Percentiles rank a stretch among this genome's conserved stretches.
phyloP scores from a whole-genome alignment of 371 early-diverging fungal species.

The Funneliformis caledonium region DNA sequence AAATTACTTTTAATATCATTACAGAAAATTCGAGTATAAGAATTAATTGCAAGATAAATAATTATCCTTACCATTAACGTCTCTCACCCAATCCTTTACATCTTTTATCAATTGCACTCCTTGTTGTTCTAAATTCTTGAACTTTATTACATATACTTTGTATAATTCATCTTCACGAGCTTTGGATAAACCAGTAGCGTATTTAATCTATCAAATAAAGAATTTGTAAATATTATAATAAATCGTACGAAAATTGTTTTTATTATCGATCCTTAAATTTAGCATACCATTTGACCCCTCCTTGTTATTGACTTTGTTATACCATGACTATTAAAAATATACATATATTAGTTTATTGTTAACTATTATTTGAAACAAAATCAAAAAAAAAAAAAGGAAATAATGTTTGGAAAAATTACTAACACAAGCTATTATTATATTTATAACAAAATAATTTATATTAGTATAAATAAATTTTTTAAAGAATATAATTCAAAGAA shows the following conservation, averaged over 20 bases:
- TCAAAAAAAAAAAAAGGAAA: background rate
- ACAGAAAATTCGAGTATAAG: background rate
- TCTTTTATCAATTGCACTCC: constrained; percentile 59
- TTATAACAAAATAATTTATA: background rate
- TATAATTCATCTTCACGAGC: constrained; percentile 63
- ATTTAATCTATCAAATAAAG: constrained; percentile 55
- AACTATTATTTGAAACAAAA: background rate
- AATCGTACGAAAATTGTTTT: background rate
- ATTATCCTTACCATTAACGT: constrained; percentile 49
- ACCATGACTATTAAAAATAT: constrained; percentile 30
- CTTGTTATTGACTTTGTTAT: constrained; percentile 38
- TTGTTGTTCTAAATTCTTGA: constrained; percentile 62
- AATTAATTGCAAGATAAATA: background rate
- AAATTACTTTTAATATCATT: background rate
- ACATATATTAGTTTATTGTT: background rate
- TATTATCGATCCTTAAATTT: background rate
- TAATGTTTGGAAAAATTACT: constrained; percentile 33
- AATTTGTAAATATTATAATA: background rate
- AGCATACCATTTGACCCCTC: constrained; percentile 30
- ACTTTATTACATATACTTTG: constrained; percentile 63
- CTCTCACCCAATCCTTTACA: constrained; percentile 60
- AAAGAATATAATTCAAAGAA: background rate
- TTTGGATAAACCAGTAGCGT: constrained; percentile 58
- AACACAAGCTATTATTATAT: constrained; percentile 41
- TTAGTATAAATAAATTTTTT: constrained; percentile 11